Conservation (phyloP, 2,329 filamentous ascomycete genomes). For the Spiromastix sp. region DNA sequence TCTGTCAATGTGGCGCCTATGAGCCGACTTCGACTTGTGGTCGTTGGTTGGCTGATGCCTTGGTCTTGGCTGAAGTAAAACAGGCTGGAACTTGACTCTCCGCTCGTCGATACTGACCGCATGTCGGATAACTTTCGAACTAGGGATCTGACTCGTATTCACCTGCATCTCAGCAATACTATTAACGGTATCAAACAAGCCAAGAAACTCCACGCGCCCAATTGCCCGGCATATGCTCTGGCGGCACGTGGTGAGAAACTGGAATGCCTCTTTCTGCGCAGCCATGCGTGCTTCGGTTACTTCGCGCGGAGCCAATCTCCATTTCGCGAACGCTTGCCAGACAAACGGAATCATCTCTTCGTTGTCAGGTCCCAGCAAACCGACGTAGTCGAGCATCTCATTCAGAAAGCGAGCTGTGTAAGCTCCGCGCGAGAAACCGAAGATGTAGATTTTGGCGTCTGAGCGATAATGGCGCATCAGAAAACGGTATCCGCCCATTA, state of each 20-base stretch:
- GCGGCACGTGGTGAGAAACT: slow-evolving; percentile 33
- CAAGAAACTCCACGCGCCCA: slow-evolving; percentile 41
- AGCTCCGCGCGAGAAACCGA: slow-evolving; percentile 43
- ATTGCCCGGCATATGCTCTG: slow-evolving; percentile 37
- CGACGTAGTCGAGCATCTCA: slow-evolving; percentile 40
- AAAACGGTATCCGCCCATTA: slow-evolving; percentile 43
- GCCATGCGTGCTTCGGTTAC: slow-evolving; percentile 10
- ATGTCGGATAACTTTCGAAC: slow-evolving; percentile 38
- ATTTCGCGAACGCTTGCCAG: slow-evolving; percentile 21
- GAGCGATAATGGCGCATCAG: slow-evolving; percentile 43
- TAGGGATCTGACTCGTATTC: slow-evolving; percentile 33
- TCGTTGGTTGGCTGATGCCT: background rate
- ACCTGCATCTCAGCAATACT: slow-evolving; percentile 35
- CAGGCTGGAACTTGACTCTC: slow-evolving; percentile 44
- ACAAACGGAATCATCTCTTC: slow-evolving; percentile 44
- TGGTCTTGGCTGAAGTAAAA: slow-evolving; percentile 28
- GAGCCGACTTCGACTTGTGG: slow-evolving; percentile 14
- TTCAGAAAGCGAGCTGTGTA: slow-evolving; percentile 43
- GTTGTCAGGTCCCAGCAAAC: slow-evolving; percentile 39
- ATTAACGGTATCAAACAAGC: slow-evolving; percentile 45
- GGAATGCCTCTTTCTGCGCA: slow-evolving; percentile 3
- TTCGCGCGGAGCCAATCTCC: slow-evolving; percentile 20
- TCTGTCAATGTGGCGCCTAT: slow-evolving; percentile 7
- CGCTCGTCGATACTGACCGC: slow-evolving; percentile 44
- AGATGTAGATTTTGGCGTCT: slow-evolving; percentile 42